Percentiles rank a stretch among this genome's conserved stretches.
Conservation (phyloP, 2,329 filamentous ascomycete species). For the Apiospora pterosperma region DNA sequence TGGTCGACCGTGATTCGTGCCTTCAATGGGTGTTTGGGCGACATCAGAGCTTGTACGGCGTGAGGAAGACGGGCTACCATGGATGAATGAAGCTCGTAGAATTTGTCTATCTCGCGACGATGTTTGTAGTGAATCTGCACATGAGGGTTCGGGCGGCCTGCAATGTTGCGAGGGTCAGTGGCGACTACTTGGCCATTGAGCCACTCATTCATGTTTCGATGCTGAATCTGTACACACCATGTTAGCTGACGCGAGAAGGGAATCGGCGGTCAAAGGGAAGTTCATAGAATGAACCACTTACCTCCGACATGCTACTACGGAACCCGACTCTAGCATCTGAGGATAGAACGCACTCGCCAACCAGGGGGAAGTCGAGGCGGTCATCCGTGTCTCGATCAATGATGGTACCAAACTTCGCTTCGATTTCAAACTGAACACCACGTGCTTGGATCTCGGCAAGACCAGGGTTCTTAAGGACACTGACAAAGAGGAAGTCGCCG, state of each 20-base stretch:
- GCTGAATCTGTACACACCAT: slow-evolving; percentile 62
- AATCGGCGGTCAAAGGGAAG: background rate
- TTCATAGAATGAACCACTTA: slow-evolving; percentile 36
- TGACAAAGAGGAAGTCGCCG: slow-evolving; percentile 76
- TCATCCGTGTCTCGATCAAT: slow-evolving; percentile 69
- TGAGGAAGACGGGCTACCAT: slow-evolving; percentile 60
- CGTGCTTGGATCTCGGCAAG: slow-evolving; percentile 59
- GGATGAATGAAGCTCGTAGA: slow-evolving; percentile 68
- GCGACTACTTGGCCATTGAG: background rate
- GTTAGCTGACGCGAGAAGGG: background rate
- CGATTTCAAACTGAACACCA: slow-evolving; percentile 81
- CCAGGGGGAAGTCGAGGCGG: slow-evolving; percentile 64
- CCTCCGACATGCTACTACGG: slow-evolving; percentile 86
- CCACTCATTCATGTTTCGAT: slow-evolving; percentile 71
- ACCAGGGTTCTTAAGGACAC: slow-evolving; percentile 66
- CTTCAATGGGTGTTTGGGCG: slow-evolving; percentile 53
- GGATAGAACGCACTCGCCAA: slow-evolving; percentile 67
- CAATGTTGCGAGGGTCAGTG: background rate
- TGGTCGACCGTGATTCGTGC: slow-evolving; percentile 77
- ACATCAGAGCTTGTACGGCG: slow-evolving; percentile 58
- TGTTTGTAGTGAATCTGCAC: slow-evolving; percentile 77
- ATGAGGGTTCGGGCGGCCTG: slow-evolving; percentile 27
- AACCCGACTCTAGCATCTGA: slow-evolving; percentile 65
- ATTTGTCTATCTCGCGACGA: slow-evolving; percentile 77
- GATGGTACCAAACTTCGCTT: slow-evolving; percentile 86